These are phyloP conservation scores for Ascodesmis nigricans DNA, from an alignment of 495 filamentous ascomycete genomes.

Conservation along the genomic window DNA sequence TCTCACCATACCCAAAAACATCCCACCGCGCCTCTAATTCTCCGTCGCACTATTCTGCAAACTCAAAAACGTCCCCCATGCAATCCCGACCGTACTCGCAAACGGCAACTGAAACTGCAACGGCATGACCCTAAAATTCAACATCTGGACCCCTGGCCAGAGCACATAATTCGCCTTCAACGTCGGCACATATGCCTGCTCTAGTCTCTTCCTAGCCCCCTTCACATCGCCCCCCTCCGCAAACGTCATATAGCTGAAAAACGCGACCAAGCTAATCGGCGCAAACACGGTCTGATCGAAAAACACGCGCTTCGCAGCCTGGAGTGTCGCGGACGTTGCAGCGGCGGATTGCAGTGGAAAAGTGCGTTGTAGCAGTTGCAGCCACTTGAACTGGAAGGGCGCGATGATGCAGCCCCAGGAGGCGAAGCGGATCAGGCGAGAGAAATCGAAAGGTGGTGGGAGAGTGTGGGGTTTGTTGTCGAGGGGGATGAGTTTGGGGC, in stretches of 20 bases:
- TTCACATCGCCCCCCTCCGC: slow-evolving; percentile 76
- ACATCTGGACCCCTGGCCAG: slow-evolving; percentile 87
- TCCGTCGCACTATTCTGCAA: slow-evolving; percentile 79
- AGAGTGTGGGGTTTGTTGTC: slow-evolving; percentile 28
- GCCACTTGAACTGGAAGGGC: slow-evolving; percentile 94
- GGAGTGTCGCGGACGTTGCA: slow-evolving; percentile 35
- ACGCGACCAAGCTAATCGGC: slow-evolving; percentile 43
- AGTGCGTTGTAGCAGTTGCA: slow-evolving; percentile 54
- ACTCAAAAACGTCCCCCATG: slow-evolving; percentile 93
- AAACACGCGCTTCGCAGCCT: slow-evolving; percentile 70
- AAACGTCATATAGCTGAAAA: slow-evolving; percentile 86
- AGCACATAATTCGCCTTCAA: slow-evolving; percentile 82
- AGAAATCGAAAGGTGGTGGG: slow-evolving; percentile 83
- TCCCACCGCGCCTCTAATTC: not conserved
- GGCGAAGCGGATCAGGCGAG: slow-evolving; percentile 82
- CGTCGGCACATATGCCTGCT: slow-evolving; percentile 49
- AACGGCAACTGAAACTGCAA: slow-evolving; percentile 96
- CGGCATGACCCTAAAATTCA: slow-evolving; percentile 91
- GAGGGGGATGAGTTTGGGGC: slow-evolving; percentile 34
- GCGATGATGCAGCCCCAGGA: slow-evolving; percentile 90
- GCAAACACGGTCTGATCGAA: slow-evolving; percentile 94
- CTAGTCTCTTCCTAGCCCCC: slow-evolving; percentile 60
- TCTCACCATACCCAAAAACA: too few relatives aligned
- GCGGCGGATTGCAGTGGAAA: slow-evolving; percentile 77
- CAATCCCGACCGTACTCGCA: slow-evolving; percentile 92